Percentiles rank a stretch among this genome's conserved stretches.
These are phyloP conservation scores for Cryptosporidium sp. DNA, from an alignment of 169 alveolate species.

Conservation along the genomic window DNA sequence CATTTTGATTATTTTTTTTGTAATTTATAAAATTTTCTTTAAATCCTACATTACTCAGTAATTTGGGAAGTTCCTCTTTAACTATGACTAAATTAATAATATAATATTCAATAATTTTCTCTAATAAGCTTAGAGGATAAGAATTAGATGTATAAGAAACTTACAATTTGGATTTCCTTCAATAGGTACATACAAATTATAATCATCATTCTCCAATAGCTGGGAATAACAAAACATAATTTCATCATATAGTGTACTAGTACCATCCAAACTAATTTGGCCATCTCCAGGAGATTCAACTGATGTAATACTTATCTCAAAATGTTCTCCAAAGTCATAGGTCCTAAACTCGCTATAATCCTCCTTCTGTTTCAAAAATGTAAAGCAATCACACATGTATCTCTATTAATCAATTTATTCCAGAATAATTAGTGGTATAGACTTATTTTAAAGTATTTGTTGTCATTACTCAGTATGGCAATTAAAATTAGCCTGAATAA, in stretches of 20 bases:
- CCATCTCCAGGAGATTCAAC: conserved; percentile 48
- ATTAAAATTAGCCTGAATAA: neutral
- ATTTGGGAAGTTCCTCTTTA: conserved; percentile 26
- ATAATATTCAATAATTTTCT: neutral
- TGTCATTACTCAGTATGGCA: neutral
- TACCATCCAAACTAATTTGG: neutral
- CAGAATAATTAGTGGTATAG: neutral
- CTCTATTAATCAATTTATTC: neutral
- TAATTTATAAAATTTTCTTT: neutral
- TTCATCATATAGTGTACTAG: neutral
- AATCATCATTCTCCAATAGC: conserved; percentile 35
- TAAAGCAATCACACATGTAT: conserved; percentile 12
- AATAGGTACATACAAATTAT: conserved; percentile 30
- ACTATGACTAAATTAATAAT: neutral
- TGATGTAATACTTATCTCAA: conserved; percentile 33
- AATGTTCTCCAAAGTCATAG: conserved; percentile 5
- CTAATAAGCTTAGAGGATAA: neutral
- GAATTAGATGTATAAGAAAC: neutral
- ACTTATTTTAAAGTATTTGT: neutral
- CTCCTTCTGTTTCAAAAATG: neutral
- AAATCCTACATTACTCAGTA: conserved; percentile 10
- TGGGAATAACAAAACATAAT: conserved; percentile 6
- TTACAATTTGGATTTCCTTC: conserved; percentile 53
- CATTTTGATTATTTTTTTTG: neutral
- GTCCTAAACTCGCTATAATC: neutral